Evolutionary conservation across 257 asterid genomes (phyloP).

Genomic region (Forsythia suspensa): DNA sequence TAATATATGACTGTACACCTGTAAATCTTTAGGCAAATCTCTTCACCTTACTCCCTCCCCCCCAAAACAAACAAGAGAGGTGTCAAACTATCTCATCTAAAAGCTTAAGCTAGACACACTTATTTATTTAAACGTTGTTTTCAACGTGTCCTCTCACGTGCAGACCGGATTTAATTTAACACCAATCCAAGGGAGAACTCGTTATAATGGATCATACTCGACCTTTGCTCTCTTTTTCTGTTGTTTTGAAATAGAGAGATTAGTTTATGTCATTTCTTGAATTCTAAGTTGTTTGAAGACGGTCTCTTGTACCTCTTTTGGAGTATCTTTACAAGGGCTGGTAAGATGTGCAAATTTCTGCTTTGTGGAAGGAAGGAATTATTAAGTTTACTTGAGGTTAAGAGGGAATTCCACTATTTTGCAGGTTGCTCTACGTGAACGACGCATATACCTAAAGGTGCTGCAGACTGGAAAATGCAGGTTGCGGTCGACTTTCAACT

Average conservation of each 20-base stretch:
- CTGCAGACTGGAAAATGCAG: background rate
- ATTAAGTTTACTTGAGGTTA: background rate
- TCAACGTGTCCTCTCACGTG: no score
- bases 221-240: background rate
- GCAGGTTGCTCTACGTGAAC: background rate
- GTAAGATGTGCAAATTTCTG: background rate
- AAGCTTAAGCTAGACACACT: no score
- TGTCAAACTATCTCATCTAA: no score
- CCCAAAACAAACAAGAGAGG: no score
- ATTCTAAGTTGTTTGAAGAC: background rate
- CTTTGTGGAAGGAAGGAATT: background rate
- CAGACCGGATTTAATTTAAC: no score
- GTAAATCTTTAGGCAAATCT: no score
- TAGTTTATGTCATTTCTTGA: background rate
- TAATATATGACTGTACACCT: no score
- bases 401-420: background rate
- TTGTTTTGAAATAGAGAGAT: background rate
- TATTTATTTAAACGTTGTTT: no score
- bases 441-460: background rate
- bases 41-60: no score
- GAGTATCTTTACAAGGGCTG: background rate
- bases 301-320: background rate
- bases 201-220: no score
- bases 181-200: background rate
- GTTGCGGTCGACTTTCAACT: background rate